phyloP scores from a whole-genome alignment of 108 stramenopile genomes.

The Cyclostephanos tholiformis region DNA sequence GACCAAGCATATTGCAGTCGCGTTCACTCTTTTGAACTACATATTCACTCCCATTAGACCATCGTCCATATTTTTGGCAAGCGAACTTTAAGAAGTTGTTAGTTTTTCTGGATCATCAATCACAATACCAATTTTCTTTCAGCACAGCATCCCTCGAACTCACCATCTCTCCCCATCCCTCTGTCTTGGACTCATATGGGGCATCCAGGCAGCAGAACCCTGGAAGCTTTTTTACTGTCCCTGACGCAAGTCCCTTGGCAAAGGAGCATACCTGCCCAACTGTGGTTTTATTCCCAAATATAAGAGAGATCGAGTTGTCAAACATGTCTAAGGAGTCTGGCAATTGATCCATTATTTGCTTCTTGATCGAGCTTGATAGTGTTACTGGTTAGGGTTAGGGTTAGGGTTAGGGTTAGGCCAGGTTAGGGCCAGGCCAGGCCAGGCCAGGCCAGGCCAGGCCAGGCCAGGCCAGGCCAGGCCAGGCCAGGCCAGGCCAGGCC shows the following conservation, averaged over 20 bases:
- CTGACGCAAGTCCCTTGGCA: not conserved
- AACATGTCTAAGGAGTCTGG: not conserved
- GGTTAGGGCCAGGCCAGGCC: too few species aligned
- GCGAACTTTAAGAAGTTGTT: not conserved
- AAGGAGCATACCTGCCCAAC: too few species aligned
- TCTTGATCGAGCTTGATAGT: not conserved
- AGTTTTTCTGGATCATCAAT: not conserved
- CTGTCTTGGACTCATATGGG: too few species aligned
- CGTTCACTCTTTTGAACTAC: not conserved
- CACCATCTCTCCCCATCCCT: not conserved
- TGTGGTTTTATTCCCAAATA: too few species aligned
- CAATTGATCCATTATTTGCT: too few species aligned
- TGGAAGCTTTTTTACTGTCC: too few species aligned
- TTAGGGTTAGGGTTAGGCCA: too few species aligned
- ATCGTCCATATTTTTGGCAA: not conserved
- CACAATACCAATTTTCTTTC: not conserved
- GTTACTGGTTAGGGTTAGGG: too few species aligned
- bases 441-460: too few species aligned
- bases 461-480: too few species aligned
- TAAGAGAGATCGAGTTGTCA: not conserved
- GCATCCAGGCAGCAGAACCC: too few species aligned
- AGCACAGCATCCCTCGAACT: not conserved
- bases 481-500: too few species aligned
- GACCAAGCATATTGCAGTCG: not conserved
- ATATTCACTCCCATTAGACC: not conserved